Percentiles rank a stretch among this genome's conserved stretches.
Conservation (phyloP, 768 basidiomycete genomes). For the Lactarius quietus region DNA sequence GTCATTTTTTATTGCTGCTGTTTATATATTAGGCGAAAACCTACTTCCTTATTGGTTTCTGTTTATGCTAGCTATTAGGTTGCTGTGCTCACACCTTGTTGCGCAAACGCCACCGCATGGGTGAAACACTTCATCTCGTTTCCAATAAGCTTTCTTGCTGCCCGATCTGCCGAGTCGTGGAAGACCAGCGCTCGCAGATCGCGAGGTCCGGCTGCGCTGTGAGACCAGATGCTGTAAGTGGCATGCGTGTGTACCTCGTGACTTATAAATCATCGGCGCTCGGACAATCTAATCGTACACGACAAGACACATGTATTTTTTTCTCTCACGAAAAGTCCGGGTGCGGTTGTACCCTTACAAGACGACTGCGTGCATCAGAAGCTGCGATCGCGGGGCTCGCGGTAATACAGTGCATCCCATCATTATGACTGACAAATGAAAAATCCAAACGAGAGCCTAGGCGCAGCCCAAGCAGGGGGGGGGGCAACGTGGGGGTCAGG, state of each 20-base stretch:
- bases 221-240: not conserved
- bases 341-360: conserved; percentile 7
- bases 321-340: conserved; percentile 10
- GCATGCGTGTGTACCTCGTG: conserved; percentile 20
- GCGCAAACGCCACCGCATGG: conserved; percentile 14
- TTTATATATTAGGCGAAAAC: conserved; percentile 7
- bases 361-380: conserved; percentile 17
- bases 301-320: not conserved
- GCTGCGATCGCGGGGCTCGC: conserved; percentile 14
- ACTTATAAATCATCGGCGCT: conserved; percentile 1
- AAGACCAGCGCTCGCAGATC: not conserved
- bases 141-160: not conserved
- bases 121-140: conserved; percentile 9
- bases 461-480: not conserved
- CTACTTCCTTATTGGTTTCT: conserved; percentile 9
- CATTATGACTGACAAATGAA: conserved; percentile 7
- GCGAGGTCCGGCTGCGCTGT: not conserved
- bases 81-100: conserved; percentile 16
- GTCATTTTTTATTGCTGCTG: conserved; percentile 9
- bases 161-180: not conserved
- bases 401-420: not conserved
- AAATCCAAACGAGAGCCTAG: not conserved
- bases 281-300: conserved; percentile 14
- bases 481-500: not conserved
- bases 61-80: not conserved